Base-by-base conservation (phyloP, 1,284 basidiomycete genomes). In the Apiotrichum porosum region DNA sequence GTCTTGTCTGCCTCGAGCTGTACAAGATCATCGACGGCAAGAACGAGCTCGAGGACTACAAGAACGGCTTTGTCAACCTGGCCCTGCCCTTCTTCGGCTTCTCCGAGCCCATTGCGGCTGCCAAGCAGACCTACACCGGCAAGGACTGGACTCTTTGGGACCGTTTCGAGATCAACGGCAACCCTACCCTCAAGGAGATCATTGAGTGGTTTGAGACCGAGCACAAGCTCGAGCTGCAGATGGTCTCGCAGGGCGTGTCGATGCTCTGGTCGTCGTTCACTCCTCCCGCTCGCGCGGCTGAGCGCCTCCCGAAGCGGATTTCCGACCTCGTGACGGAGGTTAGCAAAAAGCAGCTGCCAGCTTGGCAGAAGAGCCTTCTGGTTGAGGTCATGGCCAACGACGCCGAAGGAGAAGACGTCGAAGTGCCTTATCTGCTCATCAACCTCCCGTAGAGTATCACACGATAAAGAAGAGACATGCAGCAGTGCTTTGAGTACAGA, bases 1-100 rank as follows among this genome's bases (percentile, higher is more conserved):
- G 95, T 23, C 75, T 99, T 47, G 92, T 97, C 38, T 97, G 93
- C 73, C 73, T 99, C 49, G 95, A 99, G 76, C 80, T 99, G 42
- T 98, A 95, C 81, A 97, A 97, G 90, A 80, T 98, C 70, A 92
- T 99, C 61, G 95, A 97, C 71, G 85, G 85, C 55, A 97, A 97
- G 81, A 82, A 78, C 65, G 86, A 88, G 65, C 78, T 97, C 12
- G 95, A 98, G 62, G 81, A 87, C 47, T 99, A 91, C 81, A 97
- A 97, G 80, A 99, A 99, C 65, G 91, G 91, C 35, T 99, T 99
- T 73, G 83, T 98, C 64, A 99, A 99, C 75, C 80, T 99, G 41
- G 95, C 95, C 6, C 76, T 99, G 49, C 95, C 95, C 3, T 98
- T 98, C 84, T 97, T 98, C 68, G 95, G 92, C 21, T 99, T 98